Evolutionary conservation across 805 yeast species (phyloP).

Genomic region (Sugiyamaella qingdaonensis): DNA sequence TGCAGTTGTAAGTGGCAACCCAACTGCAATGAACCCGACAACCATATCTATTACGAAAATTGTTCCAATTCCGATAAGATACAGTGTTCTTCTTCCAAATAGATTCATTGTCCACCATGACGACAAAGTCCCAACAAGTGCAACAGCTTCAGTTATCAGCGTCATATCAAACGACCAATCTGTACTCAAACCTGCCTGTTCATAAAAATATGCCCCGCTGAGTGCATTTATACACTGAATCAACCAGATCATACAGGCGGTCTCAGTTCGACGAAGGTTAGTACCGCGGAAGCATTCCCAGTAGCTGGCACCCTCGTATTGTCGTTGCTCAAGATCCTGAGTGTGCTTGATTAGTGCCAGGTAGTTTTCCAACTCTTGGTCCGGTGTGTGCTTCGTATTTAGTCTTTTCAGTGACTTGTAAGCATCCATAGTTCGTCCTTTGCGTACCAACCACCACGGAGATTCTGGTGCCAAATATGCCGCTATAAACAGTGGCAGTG

Average conservation of each 20-base stretch:
- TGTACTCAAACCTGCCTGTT: constrained; percentile 38
- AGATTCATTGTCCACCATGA: constrained; percentile 20
- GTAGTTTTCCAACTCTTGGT: constrained; percentile 23
- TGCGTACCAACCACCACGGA: constrained; percentile 50
- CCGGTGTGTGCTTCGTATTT: constrained; percentile 24
- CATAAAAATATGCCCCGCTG: constrained; percentile 33
- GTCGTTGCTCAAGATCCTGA: constrained; percentile 31
- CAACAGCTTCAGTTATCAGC: constrained; percentile 46
- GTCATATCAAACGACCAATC: constrained; percentile 41
- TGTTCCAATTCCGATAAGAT: constrained; percentile 33
- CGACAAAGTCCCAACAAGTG: constrained; percentile 39
- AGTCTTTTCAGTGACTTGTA: constrained; percentile 35
- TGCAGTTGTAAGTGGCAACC: neutral
- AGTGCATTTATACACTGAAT: constrained; percentile 41
- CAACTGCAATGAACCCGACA: constrained; percentile 36
- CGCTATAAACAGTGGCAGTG: constrained; percentile 40
- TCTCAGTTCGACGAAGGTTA: constrained; percentile 47
- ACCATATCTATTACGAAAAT: constrained; percentile 37
- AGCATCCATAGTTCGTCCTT: constrained; percentile 41
- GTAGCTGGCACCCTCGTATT: constrained; percentile 3
- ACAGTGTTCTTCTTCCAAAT: constrained; percentile 24
- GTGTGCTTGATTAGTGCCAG: constrained; percentile 38
- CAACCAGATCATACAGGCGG: constrained; percentile 44
- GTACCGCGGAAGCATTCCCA: constrained; percentile 45
- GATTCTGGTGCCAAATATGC: constrained; percentile 46